A percentile compares a stretch with the other conserved stretches of the same genome.
phyloP scores from a whole-genome alignment of 2,329 filamentous ascomycete species.

The Aspergillus ochraceoroseus region DNA sequence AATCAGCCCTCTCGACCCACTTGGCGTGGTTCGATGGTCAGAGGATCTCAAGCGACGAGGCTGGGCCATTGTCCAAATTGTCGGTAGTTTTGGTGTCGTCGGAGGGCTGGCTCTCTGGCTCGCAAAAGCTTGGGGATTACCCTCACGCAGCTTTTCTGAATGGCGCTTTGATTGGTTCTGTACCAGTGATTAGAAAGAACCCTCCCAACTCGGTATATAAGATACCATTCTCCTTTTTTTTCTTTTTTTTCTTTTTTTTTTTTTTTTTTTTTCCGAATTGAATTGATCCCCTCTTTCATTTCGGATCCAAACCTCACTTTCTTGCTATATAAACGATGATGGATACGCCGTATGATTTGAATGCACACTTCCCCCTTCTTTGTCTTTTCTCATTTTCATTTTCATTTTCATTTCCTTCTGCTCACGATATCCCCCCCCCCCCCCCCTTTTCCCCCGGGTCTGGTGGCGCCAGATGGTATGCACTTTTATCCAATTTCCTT shows the following conservation, averaged over 20 bases:
- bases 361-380: too few species aligned
- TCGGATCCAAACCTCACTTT: too few species aligned
- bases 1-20: constrained; percentile 64
- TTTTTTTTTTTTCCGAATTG: too few species aligned
- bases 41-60: constrained; percentile 61
- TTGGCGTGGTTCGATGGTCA: constrained; percentile 68
- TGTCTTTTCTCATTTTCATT: neutral
- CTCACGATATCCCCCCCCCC: too few species aligned
- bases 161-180: constrained; percentile 28
- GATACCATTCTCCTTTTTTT: neutral
- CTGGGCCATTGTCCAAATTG: constrained; percentile 64
- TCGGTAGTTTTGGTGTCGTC: constrained; percentile 68
- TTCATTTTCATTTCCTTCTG: neutral
- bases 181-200: constrained; percentile 12
- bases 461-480: constrained; percentile 5
- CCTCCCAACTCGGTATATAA: neutral
- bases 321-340: too few species aligned
- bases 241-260: neutral
- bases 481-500: neutral
- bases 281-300: too few species aligned
- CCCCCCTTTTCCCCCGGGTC: too few species aligned
- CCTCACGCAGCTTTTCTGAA: constrained; percentile 30
- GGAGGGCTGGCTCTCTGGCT: constrained; percentile 67
- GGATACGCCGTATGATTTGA: too few species aligned
- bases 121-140: constrained; percentile 41